Evolutionary conservation across 2,329 filamentous ascomycete species (phyloP), one percentile per base, ranked within the genome.

Genomic region (Aspergillus japonicus): DNA sequence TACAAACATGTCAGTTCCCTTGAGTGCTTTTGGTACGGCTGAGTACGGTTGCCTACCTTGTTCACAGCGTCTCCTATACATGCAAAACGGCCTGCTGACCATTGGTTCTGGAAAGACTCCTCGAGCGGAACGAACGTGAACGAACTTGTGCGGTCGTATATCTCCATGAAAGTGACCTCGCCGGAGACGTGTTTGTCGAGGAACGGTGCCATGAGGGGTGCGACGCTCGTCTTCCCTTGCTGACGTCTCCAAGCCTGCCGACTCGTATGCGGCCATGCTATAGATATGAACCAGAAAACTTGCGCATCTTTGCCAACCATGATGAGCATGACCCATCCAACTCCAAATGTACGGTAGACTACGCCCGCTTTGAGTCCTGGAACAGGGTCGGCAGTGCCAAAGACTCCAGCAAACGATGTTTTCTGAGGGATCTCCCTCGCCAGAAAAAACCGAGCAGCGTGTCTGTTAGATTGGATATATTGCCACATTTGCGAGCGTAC

Each of bases 401-500:
- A 69, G 7, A 74, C 58, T 24, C 67, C 54, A 23, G 14, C 21
- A 51, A 47, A 51, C n/a, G 39, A 47, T 33, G 21, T 23, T 21
- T n/a, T n/a, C 35, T 26, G 23, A 11, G 23, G 39, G 2, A 52
- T n/a, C 5, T 52, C 39, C 2, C 39, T 44, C 6, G n/a, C 23
- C 12, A 57, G 10, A 11, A 24, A 19, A 33, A 26, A 10, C 33
- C 24, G 5, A 21, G 19, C 19, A 23, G 26, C 26, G 19, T 7
- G 8, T 31, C 29, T 4, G 19, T 4, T 7, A 11, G 12, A n/a
- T 5, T 19, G 10, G 49, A 53, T 58, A 48, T 48, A 26, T 31
- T 47, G 53, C 57, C 66, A 68, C 70, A 79, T 74, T 23, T 73
- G 68, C 2, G 59, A 53, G 4, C 77, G 71, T 4, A 72, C 70